These are phyloP conservation scores for Serpula lacrymans DNA, from an alignment of 768 basidiomycete genomes.

Conservation along the genomic window DNA sequence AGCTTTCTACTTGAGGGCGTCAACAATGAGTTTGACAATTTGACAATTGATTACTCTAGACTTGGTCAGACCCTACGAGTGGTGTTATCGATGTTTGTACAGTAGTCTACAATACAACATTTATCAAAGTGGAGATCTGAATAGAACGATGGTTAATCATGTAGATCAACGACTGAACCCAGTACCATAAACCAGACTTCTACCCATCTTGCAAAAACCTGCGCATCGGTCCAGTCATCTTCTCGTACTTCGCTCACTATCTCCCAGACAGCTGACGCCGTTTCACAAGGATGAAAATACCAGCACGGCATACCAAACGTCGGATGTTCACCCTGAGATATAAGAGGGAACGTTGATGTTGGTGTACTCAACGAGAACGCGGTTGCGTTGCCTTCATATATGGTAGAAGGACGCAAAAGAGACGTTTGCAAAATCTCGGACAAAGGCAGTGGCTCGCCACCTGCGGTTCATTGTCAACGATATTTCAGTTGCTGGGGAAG, in stretches of 20 bases:
- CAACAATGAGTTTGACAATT: too few relatives aligned
- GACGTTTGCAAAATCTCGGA: constrained; percentile 52
- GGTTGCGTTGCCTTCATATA: constrained; percentile 43
- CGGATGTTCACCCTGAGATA: constrained; percentile 89
- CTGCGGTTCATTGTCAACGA: too few relatives aligned
- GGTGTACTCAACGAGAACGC: constrained; percentile 53
- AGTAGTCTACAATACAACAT: too few relatives aligned
- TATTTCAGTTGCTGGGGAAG: too few relatives aligned
- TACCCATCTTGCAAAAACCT: constrained; percentile 47
- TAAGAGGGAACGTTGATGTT: constrained; percentile 60
- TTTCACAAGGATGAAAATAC: constrained; percentile 89
- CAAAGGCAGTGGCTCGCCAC: constrained; percentile 60
- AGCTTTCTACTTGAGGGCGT: too few relatives aligned
- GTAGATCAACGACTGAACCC: constrained; percentile 57
- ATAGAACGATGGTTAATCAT: constrained; percentile 17
- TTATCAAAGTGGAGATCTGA: too few relatives aligned
- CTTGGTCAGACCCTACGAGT: too few relatives aligned
- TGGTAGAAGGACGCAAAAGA: constrained; percentile 52
- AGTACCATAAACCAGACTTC: constrained; percentile 80
- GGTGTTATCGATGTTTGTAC: too few relatives aligned
- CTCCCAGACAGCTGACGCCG: constrained; percentile 61
- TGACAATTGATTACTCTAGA: too few relatives aligned
- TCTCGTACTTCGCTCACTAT: constrained; percentile 50
- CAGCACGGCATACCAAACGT: constrained; percentile 69
- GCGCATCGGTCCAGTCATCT: constrained; percentile 28